Evolutionary conservation across 2,329 filamentous ascomycete species (phyloP).

Genomic region (Microsporum ferrugineum): DNA sequence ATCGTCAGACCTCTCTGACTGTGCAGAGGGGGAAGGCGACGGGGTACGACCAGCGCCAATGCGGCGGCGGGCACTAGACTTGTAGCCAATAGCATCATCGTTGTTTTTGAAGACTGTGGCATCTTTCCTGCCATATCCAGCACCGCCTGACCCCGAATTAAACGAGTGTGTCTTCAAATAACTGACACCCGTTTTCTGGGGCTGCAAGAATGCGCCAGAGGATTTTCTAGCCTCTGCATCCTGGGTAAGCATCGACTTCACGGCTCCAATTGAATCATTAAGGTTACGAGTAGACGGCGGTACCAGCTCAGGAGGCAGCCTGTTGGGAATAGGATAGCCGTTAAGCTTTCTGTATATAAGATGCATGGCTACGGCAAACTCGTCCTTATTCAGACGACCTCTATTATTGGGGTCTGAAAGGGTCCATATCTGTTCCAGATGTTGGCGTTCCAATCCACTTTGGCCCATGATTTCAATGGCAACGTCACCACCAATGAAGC

Average conservation of each 20-base stretch:
- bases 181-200: slow-evolving; percentile 95
- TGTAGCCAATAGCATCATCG: slow-evolving; percentile 82
- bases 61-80: slow-evolving; percentile 82
- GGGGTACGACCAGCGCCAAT: slow-evolving; percentile 62
- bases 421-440: slow-evolving; percentile 90
- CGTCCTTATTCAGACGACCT: slow-evolving; percentile 85
- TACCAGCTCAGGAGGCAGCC: slow-evolving; percentile 80
- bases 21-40: slow-evolving; percentile 61
- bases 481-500: slow-evolving; percentile 80
- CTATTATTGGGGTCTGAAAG: slow-evolving; percentile 88
- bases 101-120: slow-evolving; percentile 96
- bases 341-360: slow-evolving; percentile 96
- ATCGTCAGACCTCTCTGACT: slow-evolving; percentile 55
- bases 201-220: slow-evolving; percentile 77
- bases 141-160: slow-evolving; percentile 49
- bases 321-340: slow-evolving; percentile 80
- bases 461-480: slow-evolving; percentile 97
- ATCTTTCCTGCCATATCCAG: slow-evolving; percentile 64
- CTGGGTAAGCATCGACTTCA: slow-evolving; percentile 78
- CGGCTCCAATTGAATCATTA: slow-evolving; percentile 80
- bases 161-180: slow-evolving; percentile 96
- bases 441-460: slow-evolving; percentile 80
- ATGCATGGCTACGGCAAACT: slow-evolving; percentile 98
- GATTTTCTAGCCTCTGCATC: slow-evolving; percentile 85
- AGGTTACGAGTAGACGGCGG: slow-evolving; percentile 91